phyloP scores from a whole-genome alignment of 495 filamentous ascomycete species.

The Penicillium bialowiezense region DNA sequence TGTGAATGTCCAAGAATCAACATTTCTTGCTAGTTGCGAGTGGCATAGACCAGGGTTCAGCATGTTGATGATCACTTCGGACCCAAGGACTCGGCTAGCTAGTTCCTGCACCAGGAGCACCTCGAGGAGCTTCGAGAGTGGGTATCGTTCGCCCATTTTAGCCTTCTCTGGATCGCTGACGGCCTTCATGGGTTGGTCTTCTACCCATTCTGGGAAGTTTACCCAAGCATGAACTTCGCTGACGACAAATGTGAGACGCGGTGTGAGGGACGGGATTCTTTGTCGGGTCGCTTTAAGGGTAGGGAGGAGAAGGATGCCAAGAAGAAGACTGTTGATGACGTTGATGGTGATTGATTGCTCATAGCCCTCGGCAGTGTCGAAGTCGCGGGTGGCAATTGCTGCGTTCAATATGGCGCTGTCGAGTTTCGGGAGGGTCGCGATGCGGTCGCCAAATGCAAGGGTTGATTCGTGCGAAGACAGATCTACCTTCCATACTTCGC shows the following conservation, averaged over 20 bases:
- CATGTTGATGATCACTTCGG: slow-evolving; percentile 51
- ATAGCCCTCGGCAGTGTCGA: slow-evolving; percentile 32
- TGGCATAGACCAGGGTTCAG: slow-evolving; percentile 52
- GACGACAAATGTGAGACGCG: slow-evolving; percentile 33
- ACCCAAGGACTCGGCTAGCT: slow-evolving; percentile 24
- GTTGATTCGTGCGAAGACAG: slow-evolving; percentile 38
- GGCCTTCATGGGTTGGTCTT: slow-evolving; percentile 26
- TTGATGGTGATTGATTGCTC: slow-evolving; percentile 55
- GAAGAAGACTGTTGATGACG: slow-evolving; percentile 46
- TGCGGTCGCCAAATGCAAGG: slow-evolving; percentile 38
- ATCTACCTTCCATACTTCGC: slow-evolving; percentile 57
- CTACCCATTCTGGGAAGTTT: slow-evolving; percentile 28
- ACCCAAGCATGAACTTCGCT: slow-evolving; percentile 41
- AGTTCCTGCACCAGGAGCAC: slow-evolving; percentile 48
- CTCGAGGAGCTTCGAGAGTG: slow-evolving; percentile 52
- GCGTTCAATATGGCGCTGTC: slow-evolving; percentile 48
- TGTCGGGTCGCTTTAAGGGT: slow-evolving; percentile 32
- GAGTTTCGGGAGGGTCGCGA: slow-evolving; percentile 32
- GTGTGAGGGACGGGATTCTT: slow-evolving; percentile 13
- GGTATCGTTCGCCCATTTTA: slow-evolving; percentile 38
- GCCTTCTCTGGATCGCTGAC: slow-evolving; percentile 30
- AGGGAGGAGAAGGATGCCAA: slow-evolving; percentile 44
- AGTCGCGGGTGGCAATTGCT: slow-evolving; percentile 30
- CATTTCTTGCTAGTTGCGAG: slow-evolving; percentile 40
- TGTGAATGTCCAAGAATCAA: background rate